These are phyloP conservation scores for Pseudoperonospora humuli DNA, from an alignment of 352 stramenopile species.

Conservation along the genomic window DNA sequence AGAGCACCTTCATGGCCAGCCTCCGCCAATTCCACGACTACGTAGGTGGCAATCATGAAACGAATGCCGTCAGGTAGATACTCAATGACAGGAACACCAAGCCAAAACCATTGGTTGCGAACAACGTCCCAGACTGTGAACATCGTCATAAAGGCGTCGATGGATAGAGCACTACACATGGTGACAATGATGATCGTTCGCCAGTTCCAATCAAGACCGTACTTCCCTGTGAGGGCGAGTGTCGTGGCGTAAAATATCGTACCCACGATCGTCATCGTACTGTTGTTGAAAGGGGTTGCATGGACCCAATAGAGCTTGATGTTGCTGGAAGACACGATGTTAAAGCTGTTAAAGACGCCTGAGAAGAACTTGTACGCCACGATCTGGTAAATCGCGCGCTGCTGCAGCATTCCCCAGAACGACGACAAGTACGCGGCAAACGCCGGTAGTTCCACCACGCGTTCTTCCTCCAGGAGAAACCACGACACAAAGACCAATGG, in stretches of 20 bases:
- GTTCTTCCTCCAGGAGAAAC: slow-evolving; percentile 26
- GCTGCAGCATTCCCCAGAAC: slow-evolving; percentile 23
- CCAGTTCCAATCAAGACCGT: slow-evolving; percentile 37
- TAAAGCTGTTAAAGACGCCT: slow-evolving; percentile 24
- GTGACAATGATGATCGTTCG: slow-evolving; percentile 20
- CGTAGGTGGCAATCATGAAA: slow-evolving; percentile 37
- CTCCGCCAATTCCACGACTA: slow-evolving; percentile 39
- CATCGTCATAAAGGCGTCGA: slow-evolving; percentile 28
- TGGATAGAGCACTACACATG: slow-evolving; percentile 17
- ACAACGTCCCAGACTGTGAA: slow-evolving; percentile 31
- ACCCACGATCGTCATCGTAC: slow-evolving; percentile 23
- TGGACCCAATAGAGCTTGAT: slow-evolving; percentile 37
- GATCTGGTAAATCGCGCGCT: slow-evolving; percentile 33
- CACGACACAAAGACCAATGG: slow-evolving; percentile 30
- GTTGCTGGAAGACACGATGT: slow-evolving; percentile 18
- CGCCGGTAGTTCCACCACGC: slow-evolving; percentile 3
- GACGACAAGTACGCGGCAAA: slow-evolving; percentile 20
- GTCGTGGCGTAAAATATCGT: slow-evolving; percentile 23
- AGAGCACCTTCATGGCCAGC: slow-evolving; percentile 38
- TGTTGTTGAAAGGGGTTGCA: slow-evolving; percentile 31
- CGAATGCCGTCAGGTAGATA: slow-evolving; percentile 24
- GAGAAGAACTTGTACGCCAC: slow-evolving; percentile 33
- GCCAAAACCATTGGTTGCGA: slow-evolving; percentile 37
- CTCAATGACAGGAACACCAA: slow-evolving; percentile 29
- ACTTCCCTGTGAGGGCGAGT: slow-evolving; percentile 22